A percentile compares a stretch with the other conserved stretches of the same genome.
phyloP scores from a whole-genome alignment of 257 asterid genomes.

The Salvia rosmarinus region DNA sequence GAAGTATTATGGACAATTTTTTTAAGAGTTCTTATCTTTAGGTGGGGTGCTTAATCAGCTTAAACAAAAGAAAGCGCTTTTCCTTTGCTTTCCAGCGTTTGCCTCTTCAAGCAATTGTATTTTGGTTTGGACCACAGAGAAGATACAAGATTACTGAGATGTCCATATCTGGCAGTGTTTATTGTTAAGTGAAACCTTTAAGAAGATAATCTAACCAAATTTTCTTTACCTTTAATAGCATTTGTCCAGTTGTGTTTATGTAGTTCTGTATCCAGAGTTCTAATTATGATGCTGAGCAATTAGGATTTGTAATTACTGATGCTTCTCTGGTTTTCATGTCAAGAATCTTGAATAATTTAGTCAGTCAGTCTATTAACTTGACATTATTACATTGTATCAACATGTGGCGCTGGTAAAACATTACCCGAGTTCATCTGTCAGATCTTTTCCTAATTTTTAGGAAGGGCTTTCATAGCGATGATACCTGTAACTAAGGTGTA shows the following conservation, averaged over 20 bases:
- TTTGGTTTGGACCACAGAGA: not conserved
- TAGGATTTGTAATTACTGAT: not conserved
- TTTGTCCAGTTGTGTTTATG: not conserved
- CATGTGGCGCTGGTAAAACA: not conserved
- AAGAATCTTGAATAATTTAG: not conserved
- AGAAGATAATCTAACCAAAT: not conserved
- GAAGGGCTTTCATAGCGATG: not conserved
- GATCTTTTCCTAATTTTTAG: not conserved
- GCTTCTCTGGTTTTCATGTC: not conserved
- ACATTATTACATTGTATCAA: not conserved
- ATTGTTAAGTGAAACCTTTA: not conserved
- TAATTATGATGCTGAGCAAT: not conserved
- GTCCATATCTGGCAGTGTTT: not conserved
- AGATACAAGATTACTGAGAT: not conserved
- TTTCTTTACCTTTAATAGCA: no score
- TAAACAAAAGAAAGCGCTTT: not conserved
- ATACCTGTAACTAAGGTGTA: not conserved
- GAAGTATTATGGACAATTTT: not conserved
- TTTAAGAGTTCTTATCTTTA: not conserved
- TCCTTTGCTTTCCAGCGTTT: not conserved
- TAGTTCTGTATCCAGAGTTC: constrained; percentile 4
- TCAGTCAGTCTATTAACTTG: not conserved
- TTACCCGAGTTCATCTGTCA: not conserved
- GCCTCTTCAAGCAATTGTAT: not conserved
- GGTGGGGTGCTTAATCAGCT: not conserved